Evolutionary conservation across 352 stramenopile genomes (phyloP).

Genomic region (Globisporangium irregulare): DNA sequence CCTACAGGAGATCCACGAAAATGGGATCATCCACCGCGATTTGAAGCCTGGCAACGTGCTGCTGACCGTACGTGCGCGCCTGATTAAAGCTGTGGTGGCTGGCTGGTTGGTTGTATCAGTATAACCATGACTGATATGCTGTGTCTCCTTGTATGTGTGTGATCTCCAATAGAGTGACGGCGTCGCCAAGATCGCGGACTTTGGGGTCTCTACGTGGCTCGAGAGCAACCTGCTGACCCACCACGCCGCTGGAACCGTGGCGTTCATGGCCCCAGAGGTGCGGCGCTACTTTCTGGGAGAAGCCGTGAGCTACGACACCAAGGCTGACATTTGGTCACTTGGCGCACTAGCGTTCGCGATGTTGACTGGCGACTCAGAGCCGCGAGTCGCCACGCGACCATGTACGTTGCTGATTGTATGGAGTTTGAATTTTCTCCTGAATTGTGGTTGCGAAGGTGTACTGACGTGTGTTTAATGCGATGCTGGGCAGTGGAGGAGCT

Average conservation of each 20-base stretch:
- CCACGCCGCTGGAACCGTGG: slow-evolving; percentile 69
- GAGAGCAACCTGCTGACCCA: slow-evolving; percentile 71
- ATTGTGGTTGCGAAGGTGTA: neutral
- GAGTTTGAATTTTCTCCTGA: neutral
- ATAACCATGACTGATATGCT: neutral
- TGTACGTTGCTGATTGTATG: slow-evolving; percentile 24
- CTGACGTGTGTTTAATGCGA: neutral
- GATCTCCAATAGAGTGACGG: slow-evolving; percentile 45
- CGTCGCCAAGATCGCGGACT: slow-evolving; percentile 74
- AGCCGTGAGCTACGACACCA: slow-evolving; percentile 60
- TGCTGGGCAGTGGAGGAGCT: slow-evolving; percentile 50
- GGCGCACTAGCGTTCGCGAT: slow-evolving; percentile 71
- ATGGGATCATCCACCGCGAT: slow-evolving; percentile 72
- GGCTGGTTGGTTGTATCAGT: neutral
- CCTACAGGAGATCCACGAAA: slow-evolving; percentile 59
- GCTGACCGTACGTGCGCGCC: slow-evolving; percentile 40
- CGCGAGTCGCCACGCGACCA: slow-evolving; percentile 60
- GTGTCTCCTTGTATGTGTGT: neutral
- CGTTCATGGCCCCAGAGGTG: slow-evolving; percentile 82
- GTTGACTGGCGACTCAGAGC: slow-evolving; percentile 61
- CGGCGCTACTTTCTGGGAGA: slow-evolving; percentile 70
- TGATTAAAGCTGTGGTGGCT: neutral
- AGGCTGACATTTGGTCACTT: slow-evolving; percentile 78
- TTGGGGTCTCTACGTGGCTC: slow-evolving; percentile 79
- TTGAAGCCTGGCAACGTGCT: slow-evolving; percentile 79